Base-by-base conservation (phyloP, 1,284 basidiomycete species). In the Apiotrichum sp. region DNA sequence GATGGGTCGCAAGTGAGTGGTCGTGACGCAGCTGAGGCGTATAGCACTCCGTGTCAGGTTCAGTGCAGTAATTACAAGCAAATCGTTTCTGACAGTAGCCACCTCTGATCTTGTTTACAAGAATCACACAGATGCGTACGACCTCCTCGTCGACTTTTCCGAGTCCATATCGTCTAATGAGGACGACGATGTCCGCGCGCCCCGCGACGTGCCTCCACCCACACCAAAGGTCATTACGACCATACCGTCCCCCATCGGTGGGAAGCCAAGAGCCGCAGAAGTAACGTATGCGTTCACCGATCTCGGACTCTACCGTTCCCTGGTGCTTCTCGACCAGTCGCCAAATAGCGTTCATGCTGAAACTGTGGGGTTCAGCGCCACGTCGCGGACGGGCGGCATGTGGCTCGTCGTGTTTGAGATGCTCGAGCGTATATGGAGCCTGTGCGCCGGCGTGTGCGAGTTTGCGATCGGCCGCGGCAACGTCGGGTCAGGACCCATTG, bases 371-470 rank as follows among this genome's bases (percentile, higher is more conserved):
- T 48, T 59, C 54, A 46, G 55, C 35, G 50, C 53, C 45, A 52
- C 60, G 9, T 58, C 52, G 42, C 53, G 58, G 14, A 45, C 59
- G 2, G 61, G 59, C 10, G 58, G 65, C 48, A 62, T 68, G 64
- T 74, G 72, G 72, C 55, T 74, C 13, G 35, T 72, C 16, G 63
- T 67, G 33, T 72, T 70, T 34, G 69, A 71, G 55, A 38, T 74
- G 31, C 50, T 70, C 13, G 66, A 68, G 50, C 51, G 62, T n/a
- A 47, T 68, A 13, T 74, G 68, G 66, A 56, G 57, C 31, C 52
- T 74, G 2, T 74, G 72, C 58, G 62, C 66, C 5, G 72, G 72
- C 11, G 70, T 74, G 35, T 74, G 72, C 61, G 71, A 70, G 56
- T 74, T 69, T 51, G 72, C 72, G 2, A 54, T 71, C 1, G 72